Base-by-base conservation (phyloP, 495 filamentous ascomycete genomes). In the Aspergillus campestris region DNA sequence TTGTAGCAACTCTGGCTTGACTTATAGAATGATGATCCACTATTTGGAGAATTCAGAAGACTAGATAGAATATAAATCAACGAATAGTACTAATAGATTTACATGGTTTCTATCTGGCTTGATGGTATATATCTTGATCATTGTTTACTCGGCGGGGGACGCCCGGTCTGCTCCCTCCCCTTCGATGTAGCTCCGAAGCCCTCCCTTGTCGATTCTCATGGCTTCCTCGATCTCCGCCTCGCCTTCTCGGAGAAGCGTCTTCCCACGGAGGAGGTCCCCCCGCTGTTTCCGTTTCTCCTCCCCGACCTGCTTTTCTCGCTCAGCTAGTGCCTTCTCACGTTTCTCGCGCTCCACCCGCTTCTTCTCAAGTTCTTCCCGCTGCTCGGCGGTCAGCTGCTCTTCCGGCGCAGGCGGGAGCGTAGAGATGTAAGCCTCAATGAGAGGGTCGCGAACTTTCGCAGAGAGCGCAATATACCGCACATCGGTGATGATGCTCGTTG, bases 391-490 rank as follows among this genome's bases (percentile, higher is more conserved):
- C 38, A 72, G 52, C n/a, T 64, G 64, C 15, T 69, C 55, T 30
- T 79, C 73, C 0, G 86, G 86, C 5, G 85, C 75, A 3, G 82
- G 69, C 12, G 75, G 75, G 2, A 97, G 63, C 2, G 80, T 85
- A 34, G 82, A 75, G 24, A 97, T 83, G 57, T 87, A 87, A 3
- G 78, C 74, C 57, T 85, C 79, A 13, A 95, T 74, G 7, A 98
- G 69, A 8, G 80, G 72, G 56, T 94, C 81, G 7, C 92, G 78
- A 9, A 74, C 67, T 27, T 78, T 71, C 0, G 80, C 61, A n/a
- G 83, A 70, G 7, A 95, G 70, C n/a, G 84, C 80, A 41, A 94
- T 83, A 53, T 84, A 97, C 39, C 87, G 80, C 12, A 94, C 56
- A 63, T 97, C 89, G 0, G 78, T 72, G 7, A 90, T 65, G 3